These are phyloP conservation scores for Apium graveolens DNA, from an alignment of 129 eudicot species.

Conservation along the genomic window DNA sequence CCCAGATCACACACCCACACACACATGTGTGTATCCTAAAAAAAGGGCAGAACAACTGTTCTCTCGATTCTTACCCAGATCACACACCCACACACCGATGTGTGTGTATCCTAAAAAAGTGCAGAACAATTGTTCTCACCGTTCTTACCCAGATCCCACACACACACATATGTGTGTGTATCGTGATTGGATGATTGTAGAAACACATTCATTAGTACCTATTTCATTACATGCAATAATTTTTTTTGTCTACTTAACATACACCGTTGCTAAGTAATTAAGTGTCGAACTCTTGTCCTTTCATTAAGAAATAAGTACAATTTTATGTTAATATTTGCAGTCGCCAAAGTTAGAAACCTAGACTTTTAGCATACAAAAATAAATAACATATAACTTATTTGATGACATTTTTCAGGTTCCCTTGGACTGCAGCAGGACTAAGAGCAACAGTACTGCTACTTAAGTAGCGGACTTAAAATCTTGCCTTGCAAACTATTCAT, in stretches of 20 bases:
- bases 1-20: no score
- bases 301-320: background rate
- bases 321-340: background rate
- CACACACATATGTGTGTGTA: background rate
- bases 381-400: background rate
- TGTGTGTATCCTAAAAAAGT: no score
- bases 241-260: background rate
- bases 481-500: conserved; percentile 84
- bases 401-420: conserved; percentile 36
- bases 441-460: conserved; percentile 81
- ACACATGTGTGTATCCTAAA: no score
- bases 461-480: conserved; percentile 85
- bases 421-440: conserved; percentile 97
- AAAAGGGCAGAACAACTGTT: no score
- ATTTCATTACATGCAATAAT: background rate
- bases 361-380: background rate
- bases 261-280: background rate
- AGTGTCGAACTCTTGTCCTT: background rate
- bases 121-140: no score
- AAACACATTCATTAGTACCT: background rate
- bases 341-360: background rate
- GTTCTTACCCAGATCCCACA: no score
- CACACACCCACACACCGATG: no score
- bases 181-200: background rate
- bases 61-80: no score